These are phyloP conservation scores for Hippophae gyantsensis DNA, from an alignment of 306 rosid species.

Conservation along the genomic window DNA sequence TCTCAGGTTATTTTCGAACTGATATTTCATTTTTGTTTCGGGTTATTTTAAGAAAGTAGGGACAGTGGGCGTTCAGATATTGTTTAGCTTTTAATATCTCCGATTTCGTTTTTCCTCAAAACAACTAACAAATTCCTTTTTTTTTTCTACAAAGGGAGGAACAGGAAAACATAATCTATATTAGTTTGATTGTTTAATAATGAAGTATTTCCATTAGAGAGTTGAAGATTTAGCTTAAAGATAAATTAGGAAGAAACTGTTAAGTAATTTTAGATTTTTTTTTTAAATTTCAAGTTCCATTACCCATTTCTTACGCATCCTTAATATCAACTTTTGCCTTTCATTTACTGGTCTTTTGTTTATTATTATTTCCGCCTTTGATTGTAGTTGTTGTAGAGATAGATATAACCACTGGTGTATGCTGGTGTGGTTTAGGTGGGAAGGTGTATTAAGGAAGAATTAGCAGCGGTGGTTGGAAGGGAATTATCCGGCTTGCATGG, in stretches of 20 bases:
- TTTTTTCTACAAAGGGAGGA: background rate
- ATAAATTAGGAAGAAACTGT: too few relatives aligned
- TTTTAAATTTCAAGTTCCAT: too few relatives aligned
- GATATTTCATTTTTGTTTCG: conserved; percentile 1
- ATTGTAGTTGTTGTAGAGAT: conserved; percentile 9
- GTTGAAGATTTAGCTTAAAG: background rate
- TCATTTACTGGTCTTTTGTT: conserved; percentile 3
- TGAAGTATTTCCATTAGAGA: conserved; percentile 16
- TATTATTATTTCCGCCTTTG: conserved; percentile 6
- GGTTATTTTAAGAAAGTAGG: conserved; percentile 4
- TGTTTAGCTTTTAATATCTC: conserved; percentile 15
- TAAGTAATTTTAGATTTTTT: too few relatives aligned
- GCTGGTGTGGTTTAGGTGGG: conserved; percentile 24
- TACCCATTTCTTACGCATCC: background rate
- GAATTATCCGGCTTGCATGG: conserved; percentile 69
- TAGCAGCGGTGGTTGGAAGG: conserved; percentile 18
- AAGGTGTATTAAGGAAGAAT: conserved; percentile 16
- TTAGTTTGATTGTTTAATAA: conserved; percentile 17
- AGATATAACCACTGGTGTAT: conserved; percentile 7
- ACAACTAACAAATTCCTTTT: conserved; percentile 7
- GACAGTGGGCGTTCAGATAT: conserved; percentile 20
- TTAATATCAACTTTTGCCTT: background rate
- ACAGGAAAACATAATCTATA: conserved; percentile 13
- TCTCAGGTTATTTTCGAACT: conserved; percentile 13
- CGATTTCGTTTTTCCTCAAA: background rate